Evolutionary conservation across 495 filamentous ascomycete species (phyloP).

Genomic region (Pyronema omphalodes): DNA sequence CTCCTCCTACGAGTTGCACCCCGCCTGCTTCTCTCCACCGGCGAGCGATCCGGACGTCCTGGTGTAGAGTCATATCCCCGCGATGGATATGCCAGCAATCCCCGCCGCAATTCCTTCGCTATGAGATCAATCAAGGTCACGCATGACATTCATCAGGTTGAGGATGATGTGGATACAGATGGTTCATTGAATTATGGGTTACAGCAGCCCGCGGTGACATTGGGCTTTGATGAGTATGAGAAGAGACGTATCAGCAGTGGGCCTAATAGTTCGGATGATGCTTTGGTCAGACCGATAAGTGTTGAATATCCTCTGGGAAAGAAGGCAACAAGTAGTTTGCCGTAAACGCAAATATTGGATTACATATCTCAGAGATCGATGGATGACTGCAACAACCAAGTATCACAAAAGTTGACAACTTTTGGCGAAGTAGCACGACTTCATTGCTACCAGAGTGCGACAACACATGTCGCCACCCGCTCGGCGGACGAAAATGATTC

Average conservation of each 20-base stretch:
- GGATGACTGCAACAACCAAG: too few relatives aligned
- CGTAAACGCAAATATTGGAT: too few relatives aligned
- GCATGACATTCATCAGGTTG: conserved; percentile 1
- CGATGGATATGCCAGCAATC: not conserved
- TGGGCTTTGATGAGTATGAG: not conserved
- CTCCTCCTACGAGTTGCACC: conserved; percentile 25
- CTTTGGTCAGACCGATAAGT: not conserved
- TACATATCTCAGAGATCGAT: too few relatives aligned
- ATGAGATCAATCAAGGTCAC: conserved; percentile 2
- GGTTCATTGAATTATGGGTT: not conserved
- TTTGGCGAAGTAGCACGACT: too few relatives aligned
- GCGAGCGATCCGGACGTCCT: not conserved
- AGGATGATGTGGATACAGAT: not conserved
- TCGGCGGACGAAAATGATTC: too few relatives aligned
- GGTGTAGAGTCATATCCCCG: not conserved
- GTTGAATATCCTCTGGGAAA: too few relatives aligned
- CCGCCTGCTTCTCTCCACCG: conserved; percentile 17
- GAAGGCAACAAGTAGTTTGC: too few relatives aligned
- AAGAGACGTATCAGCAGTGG: not conserved
- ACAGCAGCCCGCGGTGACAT: not conserved
- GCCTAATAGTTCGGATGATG: not conserved
- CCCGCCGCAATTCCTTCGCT: not conserved
- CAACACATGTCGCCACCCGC: too few relatives aligned
- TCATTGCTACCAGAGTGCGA: too few relatives aligned
- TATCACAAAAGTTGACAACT: too few relatives aligned